Evolutionary conservation across 768 basidiomycete species (phyloP).

Genomic region (Tylopilus sp.): DNA sequence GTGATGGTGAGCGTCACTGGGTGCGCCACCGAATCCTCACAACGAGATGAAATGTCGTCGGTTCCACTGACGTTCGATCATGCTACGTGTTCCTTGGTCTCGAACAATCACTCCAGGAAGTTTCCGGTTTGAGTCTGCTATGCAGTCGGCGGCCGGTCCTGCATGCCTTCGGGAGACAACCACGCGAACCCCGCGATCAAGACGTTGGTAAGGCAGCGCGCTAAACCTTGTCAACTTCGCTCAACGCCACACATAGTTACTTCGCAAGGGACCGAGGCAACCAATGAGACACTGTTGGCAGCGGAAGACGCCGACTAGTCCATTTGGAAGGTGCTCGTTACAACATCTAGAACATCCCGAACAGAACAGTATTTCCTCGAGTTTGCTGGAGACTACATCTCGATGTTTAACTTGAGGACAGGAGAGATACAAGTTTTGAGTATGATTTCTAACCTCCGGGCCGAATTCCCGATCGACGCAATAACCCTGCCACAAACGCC

Average conservation of each 20-base stretch:
- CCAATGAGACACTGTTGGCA: neutral
- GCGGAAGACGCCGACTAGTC: neutral
- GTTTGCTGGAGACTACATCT: neutral
- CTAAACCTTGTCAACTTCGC: neutral
- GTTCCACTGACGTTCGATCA: neutral
- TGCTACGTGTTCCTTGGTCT: neutral
- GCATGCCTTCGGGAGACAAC: neutral
- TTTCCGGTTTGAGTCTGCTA: constrained; percentile 1
- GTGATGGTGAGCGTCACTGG: neutral
- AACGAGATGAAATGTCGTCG: neutral
- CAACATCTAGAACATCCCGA: no score
- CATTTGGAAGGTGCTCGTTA: constrained; percentile 3
- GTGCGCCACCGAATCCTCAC: neutral
- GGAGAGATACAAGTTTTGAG: no score
- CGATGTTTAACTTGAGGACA: neutral
- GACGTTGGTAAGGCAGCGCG: neutral
- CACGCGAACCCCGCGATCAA: constrained; percentile 7
- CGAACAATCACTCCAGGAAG: neutral
- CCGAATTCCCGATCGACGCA: neutral
- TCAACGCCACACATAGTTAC: neutral
- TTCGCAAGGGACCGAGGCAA: neutral
- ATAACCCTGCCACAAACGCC: neutral
- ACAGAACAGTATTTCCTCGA: neutral
- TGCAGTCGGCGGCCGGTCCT: constrained; percentile 10
- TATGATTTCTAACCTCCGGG: neutral